Evolutionary conservation across 176 grass and related monocot genomes (phyloP).

Genomic region (Puccinellia tenuiflora): DNA sequence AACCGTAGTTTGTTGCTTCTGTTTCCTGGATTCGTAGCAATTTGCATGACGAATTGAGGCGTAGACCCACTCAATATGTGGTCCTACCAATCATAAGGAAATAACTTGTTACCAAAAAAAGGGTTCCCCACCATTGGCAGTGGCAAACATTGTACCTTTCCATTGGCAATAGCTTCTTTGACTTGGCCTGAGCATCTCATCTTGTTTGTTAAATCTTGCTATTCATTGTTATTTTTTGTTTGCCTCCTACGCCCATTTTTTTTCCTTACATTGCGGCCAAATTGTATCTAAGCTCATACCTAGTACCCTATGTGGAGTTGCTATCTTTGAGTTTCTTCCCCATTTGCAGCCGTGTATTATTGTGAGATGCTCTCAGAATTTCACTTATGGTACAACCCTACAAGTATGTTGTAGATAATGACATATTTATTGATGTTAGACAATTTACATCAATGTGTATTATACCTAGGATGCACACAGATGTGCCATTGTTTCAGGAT

Average conservation of each 20-base stretch:
- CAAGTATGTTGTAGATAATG: background rate
- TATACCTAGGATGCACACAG: background rate
- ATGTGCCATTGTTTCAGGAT: background rate
- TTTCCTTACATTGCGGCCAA: no score
- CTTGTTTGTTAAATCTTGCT: background rate
- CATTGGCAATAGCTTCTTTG: background rate
- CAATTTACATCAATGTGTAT: background rate
- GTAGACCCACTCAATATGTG: no score
- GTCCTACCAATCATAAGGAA: no score
- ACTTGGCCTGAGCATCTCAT: background rate
- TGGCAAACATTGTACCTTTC: background rate
- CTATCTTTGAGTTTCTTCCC: no score
- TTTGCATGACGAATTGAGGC: no score
- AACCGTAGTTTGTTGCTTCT: no score
- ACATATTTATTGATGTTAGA: background rate
- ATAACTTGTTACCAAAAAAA: no score
- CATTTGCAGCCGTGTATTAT: no score
- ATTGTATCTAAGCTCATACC: no score
- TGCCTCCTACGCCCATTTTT: no score
- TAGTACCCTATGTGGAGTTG: no score
- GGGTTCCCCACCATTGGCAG: background rate
- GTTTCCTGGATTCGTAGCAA: no score
- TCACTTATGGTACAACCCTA: background rate
- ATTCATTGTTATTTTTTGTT: background rate
- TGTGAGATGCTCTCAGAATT: background rate